Evolutionary conservation across 75 land plant species (phyloP).

Genomic region (Selaginella tamariscina): DNA sequence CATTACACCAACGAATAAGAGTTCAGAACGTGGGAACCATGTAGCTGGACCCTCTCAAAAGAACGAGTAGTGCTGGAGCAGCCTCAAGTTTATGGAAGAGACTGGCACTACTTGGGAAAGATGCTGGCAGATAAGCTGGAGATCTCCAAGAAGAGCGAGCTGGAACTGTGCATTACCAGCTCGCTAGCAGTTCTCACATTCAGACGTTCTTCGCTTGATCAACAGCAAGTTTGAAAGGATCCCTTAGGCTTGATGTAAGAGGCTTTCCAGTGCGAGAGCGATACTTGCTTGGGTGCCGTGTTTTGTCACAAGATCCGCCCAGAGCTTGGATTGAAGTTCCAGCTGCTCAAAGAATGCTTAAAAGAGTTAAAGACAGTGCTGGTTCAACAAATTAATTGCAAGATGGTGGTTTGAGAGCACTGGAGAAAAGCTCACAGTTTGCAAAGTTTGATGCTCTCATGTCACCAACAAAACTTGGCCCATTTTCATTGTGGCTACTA

Average conservation of each 20-base stretch:
- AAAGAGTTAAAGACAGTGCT: too few relatives aligned
- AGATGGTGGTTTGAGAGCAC: too few relatives aligned
- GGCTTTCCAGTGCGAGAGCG: background rate
- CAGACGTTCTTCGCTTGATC: background rate
- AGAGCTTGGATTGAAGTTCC: conserved; percentile 1
- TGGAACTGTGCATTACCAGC: background rate
- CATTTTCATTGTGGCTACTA: background rate
- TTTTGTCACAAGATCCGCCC: background rate
- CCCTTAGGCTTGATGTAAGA: background rate
- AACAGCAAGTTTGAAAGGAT: background rate
- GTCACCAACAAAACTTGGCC: background rate
- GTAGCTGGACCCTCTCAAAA: background rate
- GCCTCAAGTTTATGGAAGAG: conserved; percentile 1
- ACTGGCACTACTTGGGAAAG: background rate
- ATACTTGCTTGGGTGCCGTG: background rate
- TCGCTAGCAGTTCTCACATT: background rate
- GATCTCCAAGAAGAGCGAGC: background rate
- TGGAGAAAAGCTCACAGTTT: conserved; percentile 1
- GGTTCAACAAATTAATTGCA: too few relatives aligned
- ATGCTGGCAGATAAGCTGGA: background rate
- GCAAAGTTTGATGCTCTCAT: background rate
- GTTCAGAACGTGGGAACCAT: too few relatives aligned
- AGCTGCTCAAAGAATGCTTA: background rate
- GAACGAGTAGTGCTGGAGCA: background rate
- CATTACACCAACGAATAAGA: too few relatives aligned